A percentile compares a stretch with the other conserved stretches of the same genome.
Evolutionary conservation across 2,329 filamentous ascomycete genomes (phyloP).

Genomic region (Grosmannia penicillata): DNA sequence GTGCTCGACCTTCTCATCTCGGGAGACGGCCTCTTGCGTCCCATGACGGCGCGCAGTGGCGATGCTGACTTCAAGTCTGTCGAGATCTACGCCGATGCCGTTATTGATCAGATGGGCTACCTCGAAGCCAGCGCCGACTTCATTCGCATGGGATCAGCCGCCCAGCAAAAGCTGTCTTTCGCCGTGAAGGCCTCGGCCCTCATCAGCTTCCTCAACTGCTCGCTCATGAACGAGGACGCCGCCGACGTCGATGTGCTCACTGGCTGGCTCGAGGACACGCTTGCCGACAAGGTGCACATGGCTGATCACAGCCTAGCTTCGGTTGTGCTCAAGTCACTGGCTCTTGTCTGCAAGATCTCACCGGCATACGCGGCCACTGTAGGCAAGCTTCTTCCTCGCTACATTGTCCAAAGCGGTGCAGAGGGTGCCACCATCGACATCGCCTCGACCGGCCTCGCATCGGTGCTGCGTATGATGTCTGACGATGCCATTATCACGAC

Average conservation of each 20-base stretch:
- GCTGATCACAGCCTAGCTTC: slow-evolving; percentile 62
- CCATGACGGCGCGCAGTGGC: slow-evolving; percentile 23
- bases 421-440: slow-evolving; percentile 54
- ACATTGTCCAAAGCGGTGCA: slow-evolving; percentile 73
- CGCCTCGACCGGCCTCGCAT: slow-evolving; percentile 74
- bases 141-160: slow-evolving; percentile 67
- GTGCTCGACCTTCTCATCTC: slow-evolving; percentile 59
- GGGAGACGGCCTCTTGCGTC: slow-evolving; percentile 31
- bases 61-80: slow-evolving; percentile 42
- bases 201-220: slow-evolving; percentile 73
- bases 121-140: slow-evolving; percentile 87
- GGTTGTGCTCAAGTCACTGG: slow-evolving; percentile 67
- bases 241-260: slow-evolving; percentile 68
- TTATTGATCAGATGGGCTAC: slow-evolving; percentile 69
- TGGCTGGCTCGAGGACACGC: slow-evolving; percentile 70
- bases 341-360: slow-evolving; percentile 63
- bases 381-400: slow-evolving; percentile 66
- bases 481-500: slow-evolving; percentile 92
- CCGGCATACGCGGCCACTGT: slow-evolving; percentile 59
- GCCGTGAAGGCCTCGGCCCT: slow-evolving; percentile 74
- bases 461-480: slow-evolving; percentile 66
- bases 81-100: slow-evolving; percentile 54
- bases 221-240: slow-evolving; percentile 64
- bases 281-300: slow-evolving; percentile 71
- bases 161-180: slow-evolving; percentile 75